These are phyloP conservation scores for Pichia exigua DNA, from an alignment of 805 yeast species.

Conservation along the genomic window DNA sequence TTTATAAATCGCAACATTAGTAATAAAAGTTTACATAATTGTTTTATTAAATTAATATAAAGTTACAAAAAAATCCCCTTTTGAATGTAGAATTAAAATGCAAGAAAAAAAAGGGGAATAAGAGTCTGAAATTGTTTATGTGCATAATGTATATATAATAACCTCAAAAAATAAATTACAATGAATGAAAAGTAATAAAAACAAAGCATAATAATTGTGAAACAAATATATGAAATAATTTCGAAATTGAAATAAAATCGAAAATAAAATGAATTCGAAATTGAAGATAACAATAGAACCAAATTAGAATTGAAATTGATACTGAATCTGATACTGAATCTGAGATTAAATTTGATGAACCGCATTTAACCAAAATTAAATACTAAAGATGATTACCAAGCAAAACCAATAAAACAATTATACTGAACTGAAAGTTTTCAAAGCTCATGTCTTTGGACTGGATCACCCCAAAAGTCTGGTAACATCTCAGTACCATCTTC, in stretches of 20 bases:
- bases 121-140: neutral
- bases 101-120: neutral
- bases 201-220: neutral
- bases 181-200: neutral
- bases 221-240: neutral
- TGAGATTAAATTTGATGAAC: neutral
- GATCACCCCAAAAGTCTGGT: conserved; percentile 32
- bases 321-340: neutral
- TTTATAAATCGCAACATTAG: neutral
- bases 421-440: neutral
- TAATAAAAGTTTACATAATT: neutral
- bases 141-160: neutral
- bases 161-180: neutral
- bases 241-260: neutral
- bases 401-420: neutral
- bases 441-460: conserved; percentile 25
- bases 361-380: neutral
- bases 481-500: conserved; percentile 22
- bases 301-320: neutral
- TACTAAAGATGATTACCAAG: neutral
- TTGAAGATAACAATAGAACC: neutral
- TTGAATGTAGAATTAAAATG: neutral
- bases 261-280: neutral
- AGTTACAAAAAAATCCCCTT: neutral
- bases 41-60: neutral